Percentiles rank a stretch among this genome's conserved stretches.
These are phyloP conservation scores for Serendipita sp. DNA, from an alignment of 768 basidiomycete genomes.

Conservation along the genomic window DNA sequence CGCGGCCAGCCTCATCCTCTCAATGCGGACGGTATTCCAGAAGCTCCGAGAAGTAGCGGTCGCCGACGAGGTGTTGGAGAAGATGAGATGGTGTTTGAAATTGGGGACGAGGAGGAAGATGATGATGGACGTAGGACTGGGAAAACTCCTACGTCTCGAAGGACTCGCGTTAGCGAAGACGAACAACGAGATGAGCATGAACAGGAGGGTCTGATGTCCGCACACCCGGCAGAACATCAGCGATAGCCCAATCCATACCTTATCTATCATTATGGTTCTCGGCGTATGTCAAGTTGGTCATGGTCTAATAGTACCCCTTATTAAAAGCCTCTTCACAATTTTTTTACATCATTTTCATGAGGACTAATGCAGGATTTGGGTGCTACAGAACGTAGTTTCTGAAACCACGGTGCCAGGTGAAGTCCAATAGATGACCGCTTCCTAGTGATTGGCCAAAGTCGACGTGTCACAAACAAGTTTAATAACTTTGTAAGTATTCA, in stretches of 20 bases:
- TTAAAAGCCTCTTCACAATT: too few species aligned
- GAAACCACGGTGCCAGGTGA: too few species aligned
- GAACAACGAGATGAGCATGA: conserved; percentile 33
- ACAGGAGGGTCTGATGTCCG: conserved; percentile 49
- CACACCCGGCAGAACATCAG: neutral
- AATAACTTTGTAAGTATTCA: too few species aligned
- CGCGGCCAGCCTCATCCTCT: conserved; percentile 48
- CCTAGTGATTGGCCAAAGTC: too few species aligned
- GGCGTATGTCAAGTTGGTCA: neutral
- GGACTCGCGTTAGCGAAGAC: neutral
- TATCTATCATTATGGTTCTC: too few species aligned
- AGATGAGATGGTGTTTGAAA: conserved; percentile 76
- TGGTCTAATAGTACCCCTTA: neutral
- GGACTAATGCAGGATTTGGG: too few species aligned
- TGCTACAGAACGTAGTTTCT: too few species aligned
- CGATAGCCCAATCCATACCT: neutral
- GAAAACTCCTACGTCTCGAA: conserved; percentile 22
- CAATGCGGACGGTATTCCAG: conserved; percentile 59
- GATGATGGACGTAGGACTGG: conserved; percentile 44
- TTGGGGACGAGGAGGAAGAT: conserved; percentile 64
- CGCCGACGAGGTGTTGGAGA: conserved; percentile 32
- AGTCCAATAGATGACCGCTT: too few species aligned
- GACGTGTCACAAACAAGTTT: too few species aligned
- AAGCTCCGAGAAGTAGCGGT: conserved; percentile 32
- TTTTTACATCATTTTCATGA: too few species aligned